Conservation (phyloP, 495 filamentous ascomycete genomes). For the Aspergillus campestris region DNA sequence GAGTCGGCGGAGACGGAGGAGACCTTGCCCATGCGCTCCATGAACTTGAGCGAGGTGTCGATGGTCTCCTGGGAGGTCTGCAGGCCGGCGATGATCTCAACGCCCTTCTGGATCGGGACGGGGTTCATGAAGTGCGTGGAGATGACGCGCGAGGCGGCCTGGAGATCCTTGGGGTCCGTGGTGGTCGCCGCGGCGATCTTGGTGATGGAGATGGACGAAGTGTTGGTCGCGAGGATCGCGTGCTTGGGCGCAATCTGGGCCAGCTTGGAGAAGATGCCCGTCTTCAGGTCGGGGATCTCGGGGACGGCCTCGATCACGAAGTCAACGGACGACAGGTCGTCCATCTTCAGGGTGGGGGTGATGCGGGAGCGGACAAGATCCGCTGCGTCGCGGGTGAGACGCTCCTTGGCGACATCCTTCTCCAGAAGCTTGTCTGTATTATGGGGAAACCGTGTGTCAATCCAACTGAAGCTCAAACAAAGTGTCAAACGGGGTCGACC, state of each 20-base stretch:
- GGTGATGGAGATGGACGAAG: constrained; percentile 94
- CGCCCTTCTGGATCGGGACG: constrained; percentile 91
- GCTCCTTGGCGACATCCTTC: constrained; percentile 81
- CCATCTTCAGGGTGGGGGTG: constrained; percentile 60
- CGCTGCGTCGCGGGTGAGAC: constrained; percentile 71
- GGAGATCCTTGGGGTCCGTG: constrained; percentile 64
- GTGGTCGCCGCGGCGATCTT: constrained; percentile 84
- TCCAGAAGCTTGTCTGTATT: constrained; percentile 74
- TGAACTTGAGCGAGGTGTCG: constrained; percentile 76
- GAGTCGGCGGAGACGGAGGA: constrained; percentile 78
- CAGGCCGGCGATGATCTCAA: constrained; percentile 91
- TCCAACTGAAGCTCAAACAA: not conserved
- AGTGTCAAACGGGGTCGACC: not conserved
- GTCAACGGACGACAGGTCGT: constrained; percentile 76
- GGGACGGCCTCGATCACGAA: constrained; percentile 98
- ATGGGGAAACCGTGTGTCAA: not conserved
- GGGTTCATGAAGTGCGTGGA: constrained; percentile 99
- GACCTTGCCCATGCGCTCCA: constrained; percentile 88
- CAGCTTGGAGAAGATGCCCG: constrained; percentile 75
- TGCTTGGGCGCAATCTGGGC: constrained; percentile 79
- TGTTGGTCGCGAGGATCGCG: constrained; percentile 93
- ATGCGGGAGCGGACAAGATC: constrained; percentile 61
- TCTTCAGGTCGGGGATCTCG: constrained; percentile 83
- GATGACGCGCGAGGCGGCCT: constrained; percentile 79
- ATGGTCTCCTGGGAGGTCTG: constrained; percentile 81